phyloP scores from a whole-genome alignment of 352 stramenopile genomes.

The Phytopythium cucurbitacearum region DNA sequence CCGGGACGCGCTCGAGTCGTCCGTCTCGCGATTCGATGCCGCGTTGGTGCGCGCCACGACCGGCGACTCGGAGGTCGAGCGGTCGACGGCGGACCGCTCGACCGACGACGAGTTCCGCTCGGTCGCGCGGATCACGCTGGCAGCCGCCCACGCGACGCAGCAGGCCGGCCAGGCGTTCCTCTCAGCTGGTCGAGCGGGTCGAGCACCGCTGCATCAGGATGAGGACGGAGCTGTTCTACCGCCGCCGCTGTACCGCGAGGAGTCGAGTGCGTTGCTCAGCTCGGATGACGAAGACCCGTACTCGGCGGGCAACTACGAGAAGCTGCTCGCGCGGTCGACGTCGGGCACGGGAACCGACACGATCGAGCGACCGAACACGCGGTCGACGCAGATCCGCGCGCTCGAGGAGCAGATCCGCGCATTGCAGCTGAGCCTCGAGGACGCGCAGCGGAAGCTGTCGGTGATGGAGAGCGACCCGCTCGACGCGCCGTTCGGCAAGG shows the following conservation, averaged over 20 bases:
- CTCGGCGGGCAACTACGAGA: constrained; percentile 56
- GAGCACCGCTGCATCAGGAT: too few relatives aligned
- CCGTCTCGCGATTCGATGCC: constrained; percentile 44
- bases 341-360: constrained; percentile 7
- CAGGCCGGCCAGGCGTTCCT: constrained; percentile 57
- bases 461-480: constrained; percentile 43
- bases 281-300: constrained; percentile 36
- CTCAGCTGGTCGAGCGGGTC: constrained; percentile 8
- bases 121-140: constrained; percentile 59
- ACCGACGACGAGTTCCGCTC: constrained; percentile 42
- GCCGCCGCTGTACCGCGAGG: constrained; percentile 5
- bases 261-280: too few relatives aligned
- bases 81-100: background rate
- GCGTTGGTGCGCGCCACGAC: constrained; percentile 40
- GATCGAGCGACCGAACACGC: constrained; percentile 11
- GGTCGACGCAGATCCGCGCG: constrained; percentile 35
- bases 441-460: constrained; percentile 62
- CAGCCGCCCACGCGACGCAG: constrained; percentile 45
- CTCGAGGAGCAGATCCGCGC: constrained; percentile 66
- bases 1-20: constrained; percentile 45
- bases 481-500: constrained; percentile 1
- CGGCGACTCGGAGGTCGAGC: background rate
- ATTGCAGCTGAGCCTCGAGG: constrained; percentile 45
- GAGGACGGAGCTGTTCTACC: too few relatives aligned
- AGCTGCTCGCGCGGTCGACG: constrained; percentile 35